Conservation (phyloP, 306 rosid species). For the Oemleria cerasiformis region DNA sequence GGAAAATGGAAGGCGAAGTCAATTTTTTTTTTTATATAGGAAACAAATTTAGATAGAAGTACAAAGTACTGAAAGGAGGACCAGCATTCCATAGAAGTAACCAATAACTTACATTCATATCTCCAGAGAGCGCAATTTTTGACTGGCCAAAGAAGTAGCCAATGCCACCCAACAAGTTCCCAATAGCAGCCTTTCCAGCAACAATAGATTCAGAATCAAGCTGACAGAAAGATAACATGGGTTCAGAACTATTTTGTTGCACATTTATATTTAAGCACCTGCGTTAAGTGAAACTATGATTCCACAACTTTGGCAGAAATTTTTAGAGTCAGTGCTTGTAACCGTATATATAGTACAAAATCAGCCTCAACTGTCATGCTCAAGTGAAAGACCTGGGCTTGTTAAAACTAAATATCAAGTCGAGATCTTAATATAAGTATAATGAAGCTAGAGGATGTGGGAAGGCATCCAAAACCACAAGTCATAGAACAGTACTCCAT, state of each 20-base stretch:
- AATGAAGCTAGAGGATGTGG: background rate
- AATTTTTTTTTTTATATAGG: background rate
- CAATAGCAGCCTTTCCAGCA: conserved; percentile 87
- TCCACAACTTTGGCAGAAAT: background rate
- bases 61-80: background rate
- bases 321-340: background rate
- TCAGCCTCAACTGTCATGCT: background rate
- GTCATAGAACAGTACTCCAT: background rate
- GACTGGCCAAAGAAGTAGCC: conserved; percentile 97
- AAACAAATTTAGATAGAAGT: conserved; percentile 5
- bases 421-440: background rate
- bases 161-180: conserved; percentile 87
- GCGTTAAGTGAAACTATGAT: conserved; percentile 15
- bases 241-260: conserved; percentile 26
- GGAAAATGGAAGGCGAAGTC: background rate
- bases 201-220: conserved; percentile 66
- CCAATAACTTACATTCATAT: conserved; percentile 51
- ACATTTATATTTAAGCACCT: conserved; percentile 8
- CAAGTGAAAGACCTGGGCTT: background rate
- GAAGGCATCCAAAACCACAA: background rate
- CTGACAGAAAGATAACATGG: conserved; percentile 47
- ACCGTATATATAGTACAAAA: background rate
- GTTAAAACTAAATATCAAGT: background rate
- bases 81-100: background rate
- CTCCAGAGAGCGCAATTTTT: conserved; percentile 56